Evolutionary conservation across 2,329 filamentous ascomycete species (phyloP), one percentile per base, ranked within the genome.

Genomic region (Stachybotrys chlorohalonatus): DNA sequence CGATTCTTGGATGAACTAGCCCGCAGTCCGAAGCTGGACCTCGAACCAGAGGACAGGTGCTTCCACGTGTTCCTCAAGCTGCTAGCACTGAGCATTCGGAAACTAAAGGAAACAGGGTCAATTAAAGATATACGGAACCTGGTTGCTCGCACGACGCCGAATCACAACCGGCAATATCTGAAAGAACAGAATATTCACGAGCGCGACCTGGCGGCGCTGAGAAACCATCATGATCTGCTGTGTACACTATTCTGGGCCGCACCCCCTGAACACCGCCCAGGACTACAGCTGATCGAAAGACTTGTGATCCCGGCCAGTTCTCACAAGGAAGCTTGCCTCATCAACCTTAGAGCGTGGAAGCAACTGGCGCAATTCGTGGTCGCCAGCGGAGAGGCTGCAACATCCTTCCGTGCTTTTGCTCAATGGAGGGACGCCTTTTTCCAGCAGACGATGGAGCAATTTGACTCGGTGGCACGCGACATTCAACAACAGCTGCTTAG

Each of bases 11-110:
- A 85, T 51, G 70, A 81, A 16, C 75, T 87, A 2, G 71, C 67
- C 31, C 61, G 60, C 8, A 65, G 62, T 2, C 77, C 80, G 1
- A 76, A 71, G 0, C 67, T 87, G 6, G 68, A 68, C 1, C 66
- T 85, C 13, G 74, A 80, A 16, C 68, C 74, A 1, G 75, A 79
- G 47, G 85, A 88, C 61, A 74, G 75, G 17, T 86, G 83, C 62
- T 88, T 87, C 60, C 84, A 87, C 62, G 78, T 87, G 24, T 84
- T 87, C 53, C 71, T 87, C 52, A 88, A 87, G 63, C 74, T 85
- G 15, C 66, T 87, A 42, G 84, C 78, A 1, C 61, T 85, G 51
- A 76, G 77, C 42, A 81, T 87, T 48, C 73, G 73, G 49, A 75
- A 75, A 49, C 69, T 86, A 46, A 71, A 69, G 36, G 68, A 73